Evolutionary conservation across 2,329 filamentous ascomycete genomes (phyloP).

Genomic region (Exophiala alcalophila): DNA sequence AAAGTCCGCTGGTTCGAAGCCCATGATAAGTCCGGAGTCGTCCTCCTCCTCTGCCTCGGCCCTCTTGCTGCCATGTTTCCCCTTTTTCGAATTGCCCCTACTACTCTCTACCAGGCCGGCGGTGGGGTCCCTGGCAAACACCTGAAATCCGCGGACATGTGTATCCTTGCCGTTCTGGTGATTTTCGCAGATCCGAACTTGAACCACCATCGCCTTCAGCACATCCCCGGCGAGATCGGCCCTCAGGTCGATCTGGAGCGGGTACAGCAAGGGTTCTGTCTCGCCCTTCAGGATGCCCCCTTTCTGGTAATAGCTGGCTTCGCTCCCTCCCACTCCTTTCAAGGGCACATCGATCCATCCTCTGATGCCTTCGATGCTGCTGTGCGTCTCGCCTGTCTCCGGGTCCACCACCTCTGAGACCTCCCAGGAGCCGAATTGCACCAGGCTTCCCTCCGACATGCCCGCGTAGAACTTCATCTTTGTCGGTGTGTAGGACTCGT

Average conservation of each 20-base stretch:
- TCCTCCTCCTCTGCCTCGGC: slow-evolving; percentile 28
- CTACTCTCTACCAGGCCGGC: slow-evolving; percentile 14
- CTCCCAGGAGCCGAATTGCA: slow-evolving; percentile 78
- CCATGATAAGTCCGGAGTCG: slow-evolving; percentile 33
- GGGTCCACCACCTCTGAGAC: slow-evolving; percentile 62
- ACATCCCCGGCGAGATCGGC: slow-evolving; percentile 59
- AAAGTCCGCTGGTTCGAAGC: slow-evolving; percentile 47
- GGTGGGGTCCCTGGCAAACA: slow-evolving; percentile 59
- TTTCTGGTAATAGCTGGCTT: slow-evolving; percentile 29
- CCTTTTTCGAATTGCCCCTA: slow-evolving; percentile 21
- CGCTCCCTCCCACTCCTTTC: slow-evolving; percentile 56
- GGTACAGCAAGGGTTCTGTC: slow-evolving; percentile 19
- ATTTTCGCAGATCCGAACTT: slow-evolving; percentile 89
- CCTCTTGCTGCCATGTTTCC: slow-evolving; percentile 29
- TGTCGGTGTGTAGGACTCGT: slow-evolving; percentile 96
- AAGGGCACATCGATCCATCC: slow-evolving; percentile 89
- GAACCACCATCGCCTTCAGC: slow-evolving; percentile 82
- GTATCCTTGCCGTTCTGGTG: slow-evolving; percentile 99
- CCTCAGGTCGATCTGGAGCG: slow-evolving; percentile 12
- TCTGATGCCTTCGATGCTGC: slow-evolving; percentile 39
- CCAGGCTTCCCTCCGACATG: slow-evolving; percentile 85
- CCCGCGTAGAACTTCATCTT: slow-evolving; percentile 86
- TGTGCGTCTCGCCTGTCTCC: slow-evolving; percentile 29
- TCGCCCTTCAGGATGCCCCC: slow-evolving; percentile 13
- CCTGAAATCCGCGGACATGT: slow-evolving; percentile 89